Base-by-base conservation (phyloP, 2,329 filamentous ascomycete genomes). In the Talaromyces sp. region DNA sequence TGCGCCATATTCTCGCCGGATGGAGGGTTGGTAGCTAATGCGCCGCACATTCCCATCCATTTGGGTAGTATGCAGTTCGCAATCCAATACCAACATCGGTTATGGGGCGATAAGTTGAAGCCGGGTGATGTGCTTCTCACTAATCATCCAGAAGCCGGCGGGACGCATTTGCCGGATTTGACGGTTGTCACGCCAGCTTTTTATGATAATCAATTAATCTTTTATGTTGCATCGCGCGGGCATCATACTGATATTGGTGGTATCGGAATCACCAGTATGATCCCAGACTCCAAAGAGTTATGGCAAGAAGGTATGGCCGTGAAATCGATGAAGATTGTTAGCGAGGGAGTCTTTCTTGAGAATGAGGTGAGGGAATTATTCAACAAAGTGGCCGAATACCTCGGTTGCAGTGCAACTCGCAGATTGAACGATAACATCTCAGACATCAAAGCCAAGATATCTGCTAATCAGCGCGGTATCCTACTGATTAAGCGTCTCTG, bases 71-170 rank as follows among this genome's bases (percentile, higher is more conserved):
- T 93, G 91, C 90, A 88, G 7, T 93, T 89, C 2, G 92, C 90
- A 65, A 89, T 94, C 2, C 84, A 85, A 64, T 89, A 89, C 58
- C 91, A 93, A 77, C 88, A 90, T 3, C 85, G 88, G 68, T 89
- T 91, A 45, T 93, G 90, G 89, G 83, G 85, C 69, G 89, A 88
- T 17, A 90, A 88, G 69, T 79, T 93, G 34, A 88, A 90, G 69
- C 87, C 84, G 58, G 91, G 91, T 27, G 91, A 94, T 74, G 90
- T 93, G 0, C 84, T 94, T 54, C 88, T 92, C 7, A 89, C 89
- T 0, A 94, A 94, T 70, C 91, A 93, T 71, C 91, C 89, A 87
- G 72, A 91, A 89, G 92, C 87, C 70, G 91, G 91, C n/a, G 91
- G 91, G 27, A 93, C 91, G 0, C 91, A 93, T 80, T 78, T 93